phyloP scores from a whole-genome alignment of 2,329 filamentous ascomycete species.

The Fusarium musae region DNA sequence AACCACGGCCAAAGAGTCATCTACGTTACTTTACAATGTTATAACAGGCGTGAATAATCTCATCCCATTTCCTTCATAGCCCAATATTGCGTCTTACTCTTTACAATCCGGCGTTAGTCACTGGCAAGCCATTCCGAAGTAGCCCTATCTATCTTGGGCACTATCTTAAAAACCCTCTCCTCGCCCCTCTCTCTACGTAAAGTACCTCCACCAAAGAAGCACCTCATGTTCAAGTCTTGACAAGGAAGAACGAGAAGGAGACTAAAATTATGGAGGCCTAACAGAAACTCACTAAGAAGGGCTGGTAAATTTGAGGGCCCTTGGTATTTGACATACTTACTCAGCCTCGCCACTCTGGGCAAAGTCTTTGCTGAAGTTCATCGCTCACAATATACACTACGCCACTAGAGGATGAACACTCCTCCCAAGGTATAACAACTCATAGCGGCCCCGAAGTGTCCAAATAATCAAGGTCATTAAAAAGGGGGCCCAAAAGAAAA shows the following conservation, averaged over 20 bases:
- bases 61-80: background rate
- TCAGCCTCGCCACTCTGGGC: conserved; percentile 19
- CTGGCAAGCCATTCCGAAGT: conserved; percentile 1
- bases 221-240: conserved; percentile 33
- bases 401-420: conserved; percentile 36
- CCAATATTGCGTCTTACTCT: background rate
- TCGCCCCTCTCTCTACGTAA: conserved; percentile 31
- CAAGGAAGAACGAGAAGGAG: conserved; percentile 1
- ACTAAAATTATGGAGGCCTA: conserved; percentile 30
- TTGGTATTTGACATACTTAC: conserved; percentile 4
- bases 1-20: conserved; percentile 37
- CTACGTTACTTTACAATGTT: conserved; percentile 1
- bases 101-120: background rate
- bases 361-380: conserved; percentile 17
- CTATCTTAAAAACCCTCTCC: conserved; percentile 26
- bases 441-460: background rate
- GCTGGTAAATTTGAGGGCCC: conserved; percentile 2
- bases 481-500: background rate
- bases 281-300: background rate
- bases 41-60: conserved; percentile 3
- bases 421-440: conserved; percentile 14
- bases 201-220: conserved; percentile 22
- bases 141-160: conserved; percentile 13
- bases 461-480: background rate
- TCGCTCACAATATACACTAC: conserved; percentile 1